These are phyloP conservation scores for Copromyces sp. DNA, from an alignment of 495 filamentous ascomycete genomes.

Conservation along the genomic window DNA sequence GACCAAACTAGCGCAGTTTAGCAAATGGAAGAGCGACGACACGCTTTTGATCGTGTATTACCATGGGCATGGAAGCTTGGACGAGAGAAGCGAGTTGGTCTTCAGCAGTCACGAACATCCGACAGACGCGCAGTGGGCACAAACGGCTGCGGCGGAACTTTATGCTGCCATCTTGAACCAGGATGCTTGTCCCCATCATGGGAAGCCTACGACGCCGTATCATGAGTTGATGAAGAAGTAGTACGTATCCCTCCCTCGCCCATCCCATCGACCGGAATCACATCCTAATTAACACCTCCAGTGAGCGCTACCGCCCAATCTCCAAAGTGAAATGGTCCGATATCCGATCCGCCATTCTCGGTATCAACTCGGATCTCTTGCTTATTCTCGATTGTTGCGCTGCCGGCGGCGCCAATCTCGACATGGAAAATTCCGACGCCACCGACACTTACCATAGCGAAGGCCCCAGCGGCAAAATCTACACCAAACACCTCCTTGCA, in stretches of 20 bases:
- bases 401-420: conserved; percentile 20
- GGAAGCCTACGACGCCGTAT: not conserved
- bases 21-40: conserved; percentile 16
- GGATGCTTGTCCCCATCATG: conserved; percentile 9
- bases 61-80: conserved; percentile 23
- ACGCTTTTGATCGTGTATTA: conserved; percentile 25
- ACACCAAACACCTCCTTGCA: conserved; percentile 27
- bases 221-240: conserved; percentile 23
- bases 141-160: conserved; percentile 23
- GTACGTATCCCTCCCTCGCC: conserved; percentile 6
- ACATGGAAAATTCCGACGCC: not conserved
- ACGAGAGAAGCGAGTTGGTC: conserved; percentile 24
- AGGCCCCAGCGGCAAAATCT: not conserved
- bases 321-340: conserved; percentile 18
- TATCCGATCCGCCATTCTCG: conserved; percentile 18
- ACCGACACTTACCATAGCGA: conserved; percentile 7
- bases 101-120: conserved; percentile 30
- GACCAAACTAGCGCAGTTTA: conserved; percentile 13
- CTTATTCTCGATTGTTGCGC: conserved; percentile 29
- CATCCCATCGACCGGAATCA: not conserved
- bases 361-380: conserved; percentile 19
- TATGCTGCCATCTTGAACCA: conserved; percentile 18
- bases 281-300: not conserved
- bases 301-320: conserved; percentile 25
- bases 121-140: conserved; percentile 17